phyloP scores from a whole-genome alignment of 257 asterid genomes.

The Ehretia macrophylla region DNA sequence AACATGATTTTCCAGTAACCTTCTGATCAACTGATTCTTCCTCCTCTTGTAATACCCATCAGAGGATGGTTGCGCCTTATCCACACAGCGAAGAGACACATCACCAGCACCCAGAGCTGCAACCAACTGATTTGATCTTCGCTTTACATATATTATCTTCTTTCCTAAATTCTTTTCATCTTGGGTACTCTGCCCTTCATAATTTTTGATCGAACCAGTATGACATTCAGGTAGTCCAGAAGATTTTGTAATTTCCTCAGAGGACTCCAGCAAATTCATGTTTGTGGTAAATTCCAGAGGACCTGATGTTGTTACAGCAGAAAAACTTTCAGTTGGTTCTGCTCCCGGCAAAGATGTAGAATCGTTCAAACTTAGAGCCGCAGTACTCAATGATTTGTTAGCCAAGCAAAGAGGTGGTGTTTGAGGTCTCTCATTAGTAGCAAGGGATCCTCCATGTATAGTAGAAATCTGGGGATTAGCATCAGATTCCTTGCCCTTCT shows the following conservation, averaged over 20 bases:
- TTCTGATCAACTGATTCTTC: constrained; percentile 83
- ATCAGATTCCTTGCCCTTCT: constrained; percentile 35
- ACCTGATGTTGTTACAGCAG: constrained; percentile 23
- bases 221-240: constrained; percentile 33
- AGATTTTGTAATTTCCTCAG: constrained; percentile 29
- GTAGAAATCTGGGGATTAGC: constrained; percentile 20
- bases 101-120: constrained; percentile 54
- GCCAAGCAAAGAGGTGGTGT: constrained; percentile 21
- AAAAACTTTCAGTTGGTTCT: constrained; percentile 28
- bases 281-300: constrained; percentile 18
- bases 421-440: constrained; percentile 36
- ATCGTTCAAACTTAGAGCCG: constrained; percentile 21
- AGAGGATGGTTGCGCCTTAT: constrained; percentile 40
- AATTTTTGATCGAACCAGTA: constrained; percentile 34
- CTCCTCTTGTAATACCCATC: constrained; percentile 77
- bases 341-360: constrained; percentile 18
- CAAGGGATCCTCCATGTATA: constrained; percentile 24
- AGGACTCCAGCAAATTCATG: constrained; percentile 10
- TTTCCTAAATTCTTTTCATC: constrained; percentile 43
- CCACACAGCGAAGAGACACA: too few species aligned
- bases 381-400: constrained; percentile 27
- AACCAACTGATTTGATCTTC: constrained; percentile 74
- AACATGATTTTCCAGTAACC: constrained; percentile 38
- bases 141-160: constrained; percentile 56
- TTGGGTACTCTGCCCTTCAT: constrained; percentile 33